Base-by-base conservation (phyloP, 306 rosid genomes). In the Oemleria cerasiformis region DNA sequence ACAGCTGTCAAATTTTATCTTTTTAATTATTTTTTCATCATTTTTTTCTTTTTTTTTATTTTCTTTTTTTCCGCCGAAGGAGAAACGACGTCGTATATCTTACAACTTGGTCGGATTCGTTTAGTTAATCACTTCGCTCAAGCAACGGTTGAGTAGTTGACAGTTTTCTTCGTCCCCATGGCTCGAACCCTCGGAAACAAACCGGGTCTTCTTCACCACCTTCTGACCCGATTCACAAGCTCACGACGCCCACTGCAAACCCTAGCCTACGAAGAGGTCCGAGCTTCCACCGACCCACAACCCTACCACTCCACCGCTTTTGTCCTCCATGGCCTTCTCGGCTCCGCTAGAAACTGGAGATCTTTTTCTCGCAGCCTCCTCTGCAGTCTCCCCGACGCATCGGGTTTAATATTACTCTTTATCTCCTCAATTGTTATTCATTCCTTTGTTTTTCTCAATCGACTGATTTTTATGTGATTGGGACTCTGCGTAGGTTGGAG, bases 311-410 rank as follows among this genome's bases (percentile, higher is more conserved):
- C 81, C 16, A 93, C 97, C 1, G 96, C 94, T 53, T 82, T 93
- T 49, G 53, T 93, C 67, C 85, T 93, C 78, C 98, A 93, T 56
- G 94, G 97, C 74, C 92, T 94, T 20, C 68, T 91, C 47, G 98
- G 98, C 80, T 91, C 96, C 17, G 75, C 75, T 20, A 78, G 95
- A 83, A 94, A 91, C 47, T 94, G 98, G 98, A 68, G 84, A 81
- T 87, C 97, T 34, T 91, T 91, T 84, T 86, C 95, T 47, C 87
- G 92, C 75, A 76, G 51, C 72, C 92, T 94, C 63, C 77, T 85
- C 44, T 77, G 92, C 10, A 19, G 76, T 41, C 87, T 94, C 70
- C 79, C 98, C 67, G 10, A 75, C 21, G 82, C 92, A 34, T 79
- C 92, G 5, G 89, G 98, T 90, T 79, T 0, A 62, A 41, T 10